These are phyloP conservation scores for Glycyrrhiza uralensis DNA, from an alignment of 306 rosid species.

Conservation along the genomic window DNA sequence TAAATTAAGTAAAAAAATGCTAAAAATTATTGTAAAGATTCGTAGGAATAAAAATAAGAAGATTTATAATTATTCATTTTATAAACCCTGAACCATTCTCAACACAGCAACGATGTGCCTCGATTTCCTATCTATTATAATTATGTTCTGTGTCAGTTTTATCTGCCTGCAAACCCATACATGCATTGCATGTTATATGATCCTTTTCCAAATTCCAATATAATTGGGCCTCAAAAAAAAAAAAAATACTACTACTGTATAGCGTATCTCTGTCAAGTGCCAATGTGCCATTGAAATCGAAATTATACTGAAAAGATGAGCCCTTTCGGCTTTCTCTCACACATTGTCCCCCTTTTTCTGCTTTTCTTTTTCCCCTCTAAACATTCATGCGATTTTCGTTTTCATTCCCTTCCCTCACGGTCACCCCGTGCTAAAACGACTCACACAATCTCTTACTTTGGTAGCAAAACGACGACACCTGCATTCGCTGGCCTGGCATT, in stretches of 20 bases:
- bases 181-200: constrained; percentile 7
- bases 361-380: too few species aligned
- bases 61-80: too few species aligned
- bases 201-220: constrained; percentile 50
- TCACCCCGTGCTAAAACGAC: constrained; percentile 22
- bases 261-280: constrained; percentile 6
- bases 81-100: too few species aligned
- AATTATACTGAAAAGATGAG: constrained; percentile 27
- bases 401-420: not conserved
- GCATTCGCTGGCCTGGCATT: not conserved
- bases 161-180: constrained; percentile 15
- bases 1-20: too few species aligned
- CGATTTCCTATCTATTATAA: constrained; percentile 27
- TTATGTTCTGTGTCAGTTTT: constrained; percentile 38
- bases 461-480: constrained; percentile 35
- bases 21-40: too few species aligned
- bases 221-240: not conserved
- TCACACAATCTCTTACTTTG: not conserved
- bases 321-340: not conserved
- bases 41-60: too few species aligned
- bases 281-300: not conserved
- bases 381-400: not conserved
- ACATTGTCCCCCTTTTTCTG: not conserved
- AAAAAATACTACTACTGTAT: too few species aligned
- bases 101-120: constrained; percentile 4